Evolutionary conservation across 352 stramenopile species (phyloP).

Genomic region (Phytophthora idaei): DNA sequence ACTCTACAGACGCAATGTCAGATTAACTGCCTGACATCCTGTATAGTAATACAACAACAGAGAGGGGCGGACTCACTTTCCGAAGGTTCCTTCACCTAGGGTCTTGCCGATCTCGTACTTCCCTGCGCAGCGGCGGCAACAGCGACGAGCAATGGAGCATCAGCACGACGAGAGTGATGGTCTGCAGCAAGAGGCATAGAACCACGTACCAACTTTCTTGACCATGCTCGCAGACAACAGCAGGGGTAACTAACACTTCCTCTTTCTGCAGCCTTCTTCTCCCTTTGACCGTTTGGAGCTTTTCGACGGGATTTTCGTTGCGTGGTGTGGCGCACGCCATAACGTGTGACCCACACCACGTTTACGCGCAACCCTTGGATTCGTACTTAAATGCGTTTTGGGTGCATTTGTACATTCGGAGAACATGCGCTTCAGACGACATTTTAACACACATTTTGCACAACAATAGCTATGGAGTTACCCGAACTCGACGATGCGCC

Average conservation of each 20-base stretch:
- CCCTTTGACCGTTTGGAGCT: constrained; percentile 20
- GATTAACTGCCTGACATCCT: not conserved
- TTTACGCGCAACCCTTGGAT: constrained; percentile 2
- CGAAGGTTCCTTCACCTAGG: constrained; percentile 96
- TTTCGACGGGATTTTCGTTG: constrained; percentile 33
- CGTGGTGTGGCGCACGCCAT: constrained; percentile 11
- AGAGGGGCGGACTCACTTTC: constrained; percentile 80
- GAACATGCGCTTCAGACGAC: not conserved
- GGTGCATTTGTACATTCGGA: not conserved
- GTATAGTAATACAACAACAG: not conserved
- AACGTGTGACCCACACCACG: constrained; percentile 17
- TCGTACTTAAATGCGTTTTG: not conserved
- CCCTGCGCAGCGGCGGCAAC: constrained; percentile 52
- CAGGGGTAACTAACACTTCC: too few species aligned
- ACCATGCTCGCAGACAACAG: constrained; percentile 34
- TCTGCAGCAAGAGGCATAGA: not conserved
- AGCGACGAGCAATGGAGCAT: not conserved
- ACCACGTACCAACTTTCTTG: constrained; percentile 62
- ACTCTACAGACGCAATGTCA: constrained; percentile 53
- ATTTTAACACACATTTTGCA: not conserved
- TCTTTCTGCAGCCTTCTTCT: constrained; percentile 12
- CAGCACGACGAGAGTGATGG: not conserved
- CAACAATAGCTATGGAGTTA: constrained; percentile 7
- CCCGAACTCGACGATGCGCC: constrained; percentile 19
- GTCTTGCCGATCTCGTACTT: constrained; percentile 98